phyloP scores from a whole-genome alignment of 495 filamentous ascomycete genomes.

The Bathelium albidoporum region DNA sequence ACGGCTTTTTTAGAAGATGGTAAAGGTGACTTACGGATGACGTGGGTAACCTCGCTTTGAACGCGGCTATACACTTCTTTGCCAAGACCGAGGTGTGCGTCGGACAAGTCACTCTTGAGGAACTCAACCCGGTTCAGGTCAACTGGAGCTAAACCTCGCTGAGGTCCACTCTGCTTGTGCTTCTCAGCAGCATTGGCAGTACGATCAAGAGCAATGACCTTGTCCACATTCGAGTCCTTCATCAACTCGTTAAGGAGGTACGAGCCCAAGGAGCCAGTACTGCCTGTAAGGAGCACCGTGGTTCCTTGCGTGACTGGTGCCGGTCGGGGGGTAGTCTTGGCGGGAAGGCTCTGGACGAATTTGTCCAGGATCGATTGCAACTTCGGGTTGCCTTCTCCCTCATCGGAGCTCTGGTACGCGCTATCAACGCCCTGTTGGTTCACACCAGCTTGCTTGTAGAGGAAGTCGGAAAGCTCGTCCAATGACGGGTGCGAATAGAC shows the following conservation, averaged over 20 bases:
- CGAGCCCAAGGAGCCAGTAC: constrained; percentile 10
- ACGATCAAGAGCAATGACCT: constrained; percentile 11
- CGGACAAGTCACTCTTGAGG: constrained; percentile 15
- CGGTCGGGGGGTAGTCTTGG: neutral
- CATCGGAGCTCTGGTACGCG: neutral
- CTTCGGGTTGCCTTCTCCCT: neutral
- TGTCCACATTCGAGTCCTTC: neutral
- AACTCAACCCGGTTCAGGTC: constrained; percentile 16
- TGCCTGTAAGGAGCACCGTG: constrained; percentile 16
- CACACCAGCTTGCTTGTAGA: neutral
- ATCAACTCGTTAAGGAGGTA: constrained; percentile 11
- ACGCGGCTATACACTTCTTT: constrained; percentile 14
- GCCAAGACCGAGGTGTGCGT: constrained; percentile 19
- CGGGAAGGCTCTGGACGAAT: neutral
- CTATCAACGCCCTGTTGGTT: neutral
- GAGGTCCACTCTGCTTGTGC: constrained; percentile 5
- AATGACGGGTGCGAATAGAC: constrained; percentile 7
- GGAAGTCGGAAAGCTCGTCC: neutral
- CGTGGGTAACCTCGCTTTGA: constrained; percentile 13
- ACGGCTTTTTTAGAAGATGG: neutral
- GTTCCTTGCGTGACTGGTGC: neutral
- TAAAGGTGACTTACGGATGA: constrained; percentile 16
- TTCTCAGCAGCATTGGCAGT: constrained; percentile 3
- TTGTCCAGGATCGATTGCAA: neutral
- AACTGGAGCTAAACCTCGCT: neutral